These are phyloP conservation scores for Apophysomyces sp. DNA, from an alignment of 371 early-diverging fungal genomes.

Conservation along the genomic window DNA sequence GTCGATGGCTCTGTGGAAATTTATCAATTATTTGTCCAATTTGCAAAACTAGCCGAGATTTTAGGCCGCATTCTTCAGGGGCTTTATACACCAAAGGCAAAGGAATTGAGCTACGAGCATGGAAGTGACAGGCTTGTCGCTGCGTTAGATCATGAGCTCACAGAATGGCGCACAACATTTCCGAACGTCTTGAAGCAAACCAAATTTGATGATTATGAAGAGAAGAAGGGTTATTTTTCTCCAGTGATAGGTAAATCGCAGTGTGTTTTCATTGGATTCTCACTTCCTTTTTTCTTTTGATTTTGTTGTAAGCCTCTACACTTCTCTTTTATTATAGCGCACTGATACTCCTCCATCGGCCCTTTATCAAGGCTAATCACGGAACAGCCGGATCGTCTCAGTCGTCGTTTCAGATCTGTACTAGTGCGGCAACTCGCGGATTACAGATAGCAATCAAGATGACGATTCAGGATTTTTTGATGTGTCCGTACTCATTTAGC, in stretches of 20 bases:
- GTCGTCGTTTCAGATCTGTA: slow-evolving; percentile 45
- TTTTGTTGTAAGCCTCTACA: slow-evolving; percentile 33
- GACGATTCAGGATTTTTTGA: slow-evolving; percentile 35
- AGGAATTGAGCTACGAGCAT: slow-evolving; percentile 32
- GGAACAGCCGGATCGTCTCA: slow-evolving; percentile 25
- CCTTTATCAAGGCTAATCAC: slow-evolving; percentile 34
- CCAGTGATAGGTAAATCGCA: slow-evolving; percentile 39
- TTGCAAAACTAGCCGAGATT: slow-evolving; percentile 44
- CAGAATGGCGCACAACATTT: slow-evolving; percentile 45
- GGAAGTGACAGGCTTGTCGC: slow-evolving; percentile 44
- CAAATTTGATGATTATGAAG: slow-evolving; percentile 35
- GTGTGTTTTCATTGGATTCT: background rate
- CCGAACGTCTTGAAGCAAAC: slow-evolving; percentile 31
- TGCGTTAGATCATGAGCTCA: slow-evolving; percentile 40
- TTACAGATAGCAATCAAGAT: slow-evolving; percentile 38
- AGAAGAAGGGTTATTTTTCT: slow-evolving; percentile 31
- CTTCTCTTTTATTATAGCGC: slow-evolving; percentile 40
- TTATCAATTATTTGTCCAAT: slow-evolving; percentile 41
- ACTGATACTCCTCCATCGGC: slow-evolving; percentile 43
- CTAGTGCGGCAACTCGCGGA: slow-evolving; percentile 44
- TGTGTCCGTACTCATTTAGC: slow-evolving; percentile 47
- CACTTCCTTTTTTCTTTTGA: background rate
- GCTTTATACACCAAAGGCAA: slow-evolving; percentile 44
- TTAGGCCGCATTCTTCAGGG: slow-evolving; percentile 43
- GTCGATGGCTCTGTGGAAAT: slow-evolving; percentile 24